A percentile compares a stretch with the other conserved stretches of the same genome.
Conservation (phyloP, 2,329 filamentous ascomycete species). For the Fusarium xyrophilum region DNA sequence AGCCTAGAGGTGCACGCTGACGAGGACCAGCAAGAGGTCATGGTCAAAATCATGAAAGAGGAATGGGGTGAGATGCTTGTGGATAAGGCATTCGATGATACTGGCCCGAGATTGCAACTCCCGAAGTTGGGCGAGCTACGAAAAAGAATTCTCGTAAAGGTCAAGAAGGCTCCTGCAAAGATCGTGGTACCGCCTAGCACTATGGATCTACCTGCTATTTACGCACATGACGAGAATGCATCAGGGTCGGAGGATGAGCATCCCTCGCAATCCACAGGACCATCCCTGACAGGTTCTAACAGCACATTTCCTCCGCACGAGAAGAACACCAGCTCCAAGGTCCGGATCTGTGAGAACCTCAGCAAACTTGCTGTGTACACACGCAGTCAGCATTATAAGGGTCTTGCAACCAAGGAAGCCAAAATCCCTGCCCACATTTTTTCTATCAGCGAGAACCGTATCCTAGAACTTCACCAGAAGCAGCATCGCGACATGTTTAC, state of each 20-base stretch:
- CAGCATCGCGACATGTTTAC: slow-evolving; percentile 77
- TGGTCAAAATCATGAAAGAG: slow-evolving; percentile 93
- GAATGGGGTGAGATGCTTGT: slow-evolving; percentile 81
- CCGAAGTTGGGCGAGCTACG: slow-evolving; percentile 75
- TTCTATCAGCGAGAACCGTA: slow-evolving; percentile 85
- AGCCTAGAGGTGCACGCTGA: slow-evolving; percentile 91
- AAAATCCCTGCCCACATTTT: slow-evolving; percentile 75
- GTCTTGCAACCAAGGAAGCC: slow-evolving; percentile 69
- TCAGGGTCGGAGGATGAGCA: slow-evolving; percentile 56
- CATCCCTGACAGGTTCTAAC: slow-evolving; percentile 20
- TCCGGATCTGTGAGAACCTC: slow-evolving; percentile 72
- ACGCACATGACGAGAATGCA: slow-evolving; percentile 48
- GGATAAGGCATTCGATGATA: slow-evolving; percentile 60
- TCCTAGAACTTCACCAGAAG: slow-evolving; percentile 64
- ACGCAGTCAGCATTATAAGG: slow-evolving; percentile 80
- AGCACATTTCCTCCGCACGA: slow-evolving; percentile 24
- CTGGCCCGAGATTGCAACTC: slow-evolving; percentile 62
- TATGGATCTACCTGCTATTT: slow-evolving; percentile 43
- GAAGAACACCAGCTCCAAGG: slow-evolving; percentile 59
- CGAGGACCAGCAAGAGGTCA: slow-evolving; percentile 82
- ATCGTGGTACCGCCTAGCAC: slow-evolving; percentile 44
- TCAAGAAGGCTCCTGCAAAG: slow-evolving; percentile 64
- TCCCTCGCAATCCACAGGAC: slow-evolving; percentile 17
- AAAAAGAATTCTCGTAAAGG: slow-evolving; percentile 84
- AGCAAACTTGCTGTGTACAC: slow-evolving; percentile 84